Percentiles rank a stretch among this genome's conserved stretches.
These are phyloP conservation scores for Isoetes taiwanensis DNA, from an alignment of 75 land plant genomes.

Conservation along the genomic window DNA sequence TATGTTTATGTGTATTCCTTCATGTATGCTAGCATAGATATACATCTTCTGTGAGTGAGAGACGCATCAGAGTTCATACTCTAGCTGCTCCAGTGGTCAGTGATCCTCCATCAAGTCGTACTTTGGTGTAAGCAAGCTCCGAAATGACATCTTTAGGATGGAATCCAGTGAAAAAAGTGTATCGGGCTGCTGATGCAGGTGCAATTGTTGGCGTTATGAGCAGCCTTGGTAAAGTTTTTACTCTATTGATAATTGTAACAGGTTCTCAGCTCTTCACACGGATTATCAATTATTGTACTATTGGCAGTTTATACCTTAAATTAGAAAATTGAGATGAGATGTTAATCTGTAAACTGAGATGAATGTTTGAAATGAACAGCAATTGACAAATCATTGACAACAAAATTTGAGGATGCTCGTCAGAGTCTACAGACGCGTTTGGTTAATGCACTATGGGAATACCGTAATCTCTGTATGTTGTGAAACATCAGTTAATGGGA, in stretches of 20 bases:
- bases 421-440: conserved; percentile 42
- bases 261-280: too few relatives aligned
- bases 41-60: conserved; percentile 91
- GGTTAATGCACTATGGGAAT: conserved; percentile 67
- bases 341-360: too few relatives aligned
- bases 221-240: conserved; percentile 73
- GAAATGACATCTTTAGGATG: too few relatives aligned
- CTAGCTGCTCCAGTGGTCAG: conserved; percentile 73
- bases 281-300: too few relatives aligned
- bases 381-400: conserved; percentile 62
- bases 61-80: conserved; percentile 94
- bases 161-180: conserved; percentile 85
- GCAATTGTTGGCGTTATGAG: conserved; percentile 58
- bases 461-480: conserved; percentile 70
- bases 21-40: conserved; percentile 25
- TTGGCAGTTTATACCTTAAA: too few relatives aligned
- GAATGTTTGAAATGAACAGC: conserved; percentile 44
- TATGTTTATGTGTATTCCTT: conserved; percentile 3
- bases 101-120: too few relatives aligned
- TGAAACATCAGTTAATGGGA: conserved; percentile 68
- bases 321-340: too few relatives aligned
- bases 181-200: conserved; percentile 75
- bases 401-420: conserved; percentile 88
- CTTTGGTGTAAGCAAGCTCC: too few relatives aligned
- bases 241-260: too few relatives aligned